phyloP scores from a whole-genome alignment of 768 basidiomycete species.

The Kwoniella shandongensis region DNA sequence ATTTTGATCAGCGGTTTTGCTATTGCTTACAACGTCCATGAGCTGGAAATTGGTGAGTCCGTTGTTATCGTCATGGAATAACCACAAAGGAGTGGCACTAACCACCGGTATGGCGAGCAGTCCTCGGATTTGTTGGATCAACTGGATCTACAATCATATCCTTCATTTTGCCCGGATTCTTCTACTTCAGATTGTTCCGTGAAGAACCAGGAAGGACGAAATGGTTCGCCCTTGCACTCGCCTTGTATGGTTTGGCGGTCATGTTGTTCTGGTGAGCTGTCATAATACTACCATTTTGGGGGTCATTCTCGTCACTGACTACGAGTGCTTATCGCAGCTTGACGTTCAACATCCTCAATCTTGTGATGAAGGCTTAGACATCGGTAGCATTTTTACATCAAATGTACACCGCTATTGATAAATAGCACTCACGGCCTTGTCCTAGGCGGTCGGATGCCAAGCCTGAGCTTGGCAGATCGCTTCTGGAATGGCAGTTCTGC shows the following conservation, averaged over 20 bases:
- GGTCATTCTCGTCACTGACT: background rate
- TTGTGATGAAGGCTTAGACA: background rate
- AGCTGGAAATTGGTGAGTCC: constrained; percentile 51
- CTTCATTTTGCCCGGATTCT: constrained; percentile 88
- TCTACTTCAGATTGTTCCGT: constrained; percentile 88
- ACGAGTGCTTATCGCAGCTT: constrained; percentile 13
- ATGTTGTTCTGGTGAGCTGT: constrained; percentile 81
- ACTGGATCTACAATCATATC: constrained; percentile 96
- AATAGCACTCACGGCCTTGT: background rate
- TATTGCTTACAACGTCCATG: constrained; percentile 50
- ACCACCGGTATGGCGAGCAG: constrained; percentile 54
- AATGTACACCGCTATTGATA: too few relatives aligned
- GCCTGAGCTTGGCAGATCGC: background rate
- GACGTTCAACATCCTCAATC: constrained; percentile 24
- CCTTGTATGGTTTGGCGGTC: constrained; percentile 72
- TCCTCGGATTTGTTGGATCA: constrained; percentile 92
- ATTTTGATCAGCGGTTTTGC: constrained; percentile 40
- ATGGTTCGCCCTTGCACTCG: constrained; percentile 66
- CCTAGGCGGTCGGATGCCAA: background rate
- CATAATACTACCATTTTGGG: background rate
- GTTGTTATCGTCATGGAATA: background rate
- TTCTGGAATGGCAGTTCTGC: too few relatives aligned
- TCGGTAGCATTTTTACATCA: too few relatives aligned
- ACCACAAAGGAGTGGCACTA: background rate
- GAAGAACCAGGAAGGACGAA: constrained; percentile 63